phyloP scores from a whole-genome alignment of 2,329 filamentous ascomycete species.

The Ilyonectria destructans region DNA sequence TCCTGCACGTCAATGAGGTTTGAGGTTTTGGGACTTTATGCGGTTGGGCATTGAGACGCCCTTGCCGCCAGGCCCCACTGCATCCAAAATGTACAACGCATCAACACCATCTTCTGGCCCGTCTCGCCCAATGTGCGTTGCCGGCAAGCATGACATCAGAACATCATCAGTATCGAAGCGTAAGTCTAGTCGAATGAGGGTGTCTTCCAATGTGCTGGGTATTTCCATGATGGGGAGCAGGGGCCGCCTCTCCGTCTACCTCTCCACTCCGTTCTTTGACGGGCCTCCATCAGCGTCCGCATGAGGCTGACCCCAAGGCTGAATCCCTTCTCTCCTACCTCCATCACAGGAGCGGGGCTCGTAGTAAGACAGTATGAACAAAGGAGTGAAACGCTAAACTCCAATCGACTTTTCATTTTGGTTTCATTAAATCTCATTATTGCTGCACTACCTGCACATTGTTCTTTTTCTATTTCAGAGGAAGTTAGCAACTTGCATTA shows the following conservation, averaged over 20 bases:
- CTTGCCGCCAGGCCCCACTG: slow-evolving; percentile 60
- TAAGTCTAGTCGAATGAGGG: slow-evolving; percentile 18
- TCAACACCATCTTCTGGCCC: slow-evolving; percentile 48
- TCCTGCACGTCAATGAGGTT: slow-evolving; percentile 43
- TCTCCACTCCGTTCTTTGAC: slow-evolving; percentile 9
- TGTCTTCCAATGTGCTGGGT: slow-evolving; percentile 13
- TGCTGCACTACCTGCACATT: slow-evolving; percentile 90
- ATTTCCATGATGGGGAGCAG: background rate
- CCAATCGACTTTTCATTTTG: slow-evolving; percentile 31
- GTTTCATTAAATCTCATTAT: slow-evolving; percentile 55
- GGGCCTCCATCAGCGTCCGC: background rate
- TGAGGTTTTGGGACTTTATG: slow-evolving; percentile 48
- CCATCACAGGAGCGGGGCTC: slow-evolving; percentile 5
- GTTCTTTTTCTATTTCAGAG: slow-evolving; percentile 81
- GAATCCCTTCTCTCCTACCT: slow-evolving; percentile 15
- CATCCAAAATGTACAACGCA: slow-evolving; percentile 66
- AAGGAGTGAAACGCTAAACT: slow-evolving; percentile 7
- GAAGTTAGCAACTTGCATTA: slow-evolving; percentile 29
- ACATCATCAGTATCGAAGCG: slow-evolving; percentile 9
- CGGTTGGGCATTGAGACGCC: slow-evolving; percentile 67
- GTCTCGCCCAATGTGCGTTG: slow-evolving; percentile 30
- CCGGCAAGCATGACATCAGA: slow-evolving; percentile 31
- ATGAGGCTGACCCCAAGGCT: background rate
- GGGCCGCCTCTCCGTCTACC: background rate
- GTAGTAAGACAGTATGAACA: slow-evolving; percentile 7